Conservation (phyloP, 208 protist genomes). For the Acanthamoeba lugdunensis region DNA sequence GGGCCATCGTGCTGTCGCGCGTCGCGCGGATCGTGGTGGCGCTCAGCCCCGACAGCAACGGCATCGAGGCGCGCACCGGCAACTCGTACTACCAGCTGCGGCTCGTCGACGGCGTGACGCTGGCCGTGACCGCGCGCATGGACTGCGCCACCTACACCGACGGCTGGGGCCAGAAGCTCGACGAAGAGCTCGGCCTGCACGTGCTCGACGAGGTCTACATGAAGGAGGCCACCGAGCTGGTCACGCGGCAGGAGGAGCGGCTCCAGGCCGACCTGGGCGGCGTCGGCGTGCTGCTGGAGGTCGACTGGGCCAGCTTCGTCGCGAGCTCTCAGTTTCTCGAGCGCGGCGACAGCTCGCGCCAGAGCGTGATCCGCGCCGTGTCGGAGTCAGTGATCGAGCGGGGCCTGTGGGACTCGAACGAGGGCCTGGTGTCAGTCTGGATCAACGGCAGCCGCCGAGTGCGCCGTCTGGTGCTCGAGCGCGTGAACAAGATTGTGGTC, state of each 20-base stretch:
- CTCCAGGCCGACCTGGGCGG: conserved; percentile 12
- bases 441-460: not conserved
- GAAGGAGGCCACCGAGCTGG: not conserved
- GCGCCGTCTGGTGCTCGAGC: not conserved
- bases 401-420: not conserved
- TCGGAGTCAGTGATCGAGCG: not conserved
- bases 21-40: not conserved
- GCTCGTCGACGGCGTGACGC: not conserved
- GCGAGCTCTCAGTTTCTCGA: not conserved
- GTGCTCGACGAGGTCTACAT: conserved; percentile 44
- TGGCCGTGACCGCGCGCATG: conserved; percentile 9
- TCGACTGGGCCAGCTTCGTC: conserved; percentile 14
- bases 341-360: conserved; percentile 16
- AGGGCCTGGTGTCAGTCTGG: not conserved
- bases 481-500: conserved; percentile 9
- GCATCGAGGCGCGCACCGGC: conserved; percentile 2
- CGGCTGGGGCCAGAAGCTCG: conserved; percentile 22
- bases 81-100: conserved; percentile 26
- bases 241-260: not conserved
- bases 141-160: conserved; percentile 12
- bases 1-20: not conserved
- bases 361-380: not conserved
- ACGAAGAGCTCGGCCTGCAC: conserved; percentile 41
- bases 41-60: not conserved
- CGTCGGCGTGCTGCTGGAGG: not conserved